A percentile compares a stretch with the other conserved stretches of the same genome.
Evolutionary conservation across 805 yeast species (phyloP).

Genomic region (Lachancea meyersii): DNA sequence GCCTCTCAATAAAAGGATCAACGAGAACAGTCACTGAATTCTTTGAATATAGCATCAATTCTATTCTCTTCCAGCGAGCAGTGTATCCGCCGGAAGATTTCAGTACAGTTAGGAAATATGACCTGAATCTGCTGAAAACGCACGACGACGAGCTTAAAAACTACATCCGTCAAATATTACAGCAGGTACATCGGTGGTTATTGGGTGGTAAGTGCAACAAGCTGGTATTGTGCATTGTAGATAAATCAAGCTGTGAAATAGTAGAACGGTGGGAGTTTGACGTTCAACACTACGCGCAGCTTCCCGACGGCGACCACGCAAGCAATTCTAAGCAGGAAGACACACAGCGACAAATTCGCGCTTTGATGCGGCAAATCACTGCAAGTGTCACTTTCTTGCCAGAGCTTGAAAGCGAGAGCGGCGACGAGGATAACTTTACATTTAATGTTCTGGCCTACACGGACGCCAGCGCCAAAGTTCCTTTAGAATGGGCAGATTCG

Average conservation of each 20-base stretch:
- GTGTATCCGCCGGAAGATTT: constrained; percentile 87
- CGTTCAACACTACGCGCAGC: constrained; percentile 36
- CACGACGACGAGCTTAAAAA: constrained; percentile 68
- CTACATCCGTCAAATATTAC: constrained; percentile 61
- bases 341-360: constrained; percentile 71
- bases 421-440: constrained; percentile 51
- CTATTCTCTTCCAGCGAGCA: constrained; percentile 81
- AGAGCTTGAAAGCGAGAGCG: constrained; percentile 47
- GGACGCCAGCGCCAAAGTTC: constrained; percentile 59
- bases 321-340: constrained; percentile 28
- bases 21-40: constrained; percentile 75
- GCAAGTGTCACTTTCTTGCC: constrained; percentile 86
- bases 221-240: constrained; percentile 65
- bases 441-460: constrained; percentile 83
- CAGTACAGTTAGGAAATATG: constrained; percentile 69
- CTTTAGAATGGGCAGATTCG: constrained; percentile 80
- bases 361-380: constrained; percentile 80
- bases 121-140: constrained; percentile 63
- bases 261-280: constrained; percentile 87
- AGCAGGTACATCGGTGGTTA: constrained; percentile 70
- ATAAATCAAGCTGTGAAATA: constrained; percentile 57
- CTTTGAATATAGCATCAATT: constrained; percentile 73
- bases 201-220: constrained; percentile 59
- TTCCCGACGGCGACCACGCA: constrained; percentile 8
- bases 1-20: constrained; percentile 61